Evolutionary conservation across 345 rosid species (phyloP), one percentile per base, ranked within the genome.

Genomic region (Gossypium sturtianum): DNA sequence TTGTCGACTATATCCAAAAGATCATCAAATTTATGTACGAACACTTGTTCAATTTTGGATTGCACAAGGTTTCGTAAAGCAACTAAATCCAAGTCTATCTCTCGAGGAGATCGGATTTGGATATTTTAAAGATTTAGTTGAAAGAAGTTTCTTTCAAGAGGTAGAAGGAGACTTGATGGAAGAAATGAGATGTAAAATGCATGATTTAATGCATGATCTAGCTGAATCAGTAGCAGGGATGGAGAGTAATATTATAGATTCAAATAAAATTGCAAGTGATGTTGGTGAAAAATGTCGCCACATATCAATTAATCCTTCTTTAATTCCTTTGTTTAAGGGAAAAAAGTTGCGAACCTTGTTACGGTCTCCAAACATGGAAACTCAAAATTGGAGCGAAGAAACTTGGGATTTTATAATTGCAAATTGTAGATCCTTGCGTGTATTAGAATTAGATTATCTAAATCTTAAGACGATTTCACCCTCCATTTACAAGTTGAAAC

Each of bases 391-490:
- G 17, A 25, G 9, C 0, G 9, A 59, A 0, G 2, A 1, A 59
- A 2, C 2, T 60, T 13, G 66, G 7, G 4, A 61, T 29, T 0
- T 3, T 0, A 15, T 61, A 2, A 7, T 29, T 61, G 29, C 66
- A 61, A 29, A 7, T 53, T 17, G 57, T 1, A 53, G 10, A 17
- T 17, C 22, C 3, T 53, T 53, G 22, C 57, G 22, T n/a, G 22
- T 2, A 0, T 0, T 53, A 0, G 10, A 7, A 7, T n/a, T 7
- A 0, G 0, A 1, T 17, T 0, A 0, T 15, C 17, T 48, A 11
- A 2, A 48, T 48, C 4, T 53, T 17, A 6, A 0, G 0, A 53
- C 1, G 2, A 20, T 53, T 17, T 1, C 57, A 7, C 1, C 3
- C 57, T 53, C 20, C 20, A 17, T 53, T 17, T 6, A 53, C 0